A percentile compares a stretch with the other conserved stretches of the same genome.
phyloP scores from a whole-genome alignment of 2,329 filamentous ascomycete species.

The Colletotrichum sp. region DNA sequence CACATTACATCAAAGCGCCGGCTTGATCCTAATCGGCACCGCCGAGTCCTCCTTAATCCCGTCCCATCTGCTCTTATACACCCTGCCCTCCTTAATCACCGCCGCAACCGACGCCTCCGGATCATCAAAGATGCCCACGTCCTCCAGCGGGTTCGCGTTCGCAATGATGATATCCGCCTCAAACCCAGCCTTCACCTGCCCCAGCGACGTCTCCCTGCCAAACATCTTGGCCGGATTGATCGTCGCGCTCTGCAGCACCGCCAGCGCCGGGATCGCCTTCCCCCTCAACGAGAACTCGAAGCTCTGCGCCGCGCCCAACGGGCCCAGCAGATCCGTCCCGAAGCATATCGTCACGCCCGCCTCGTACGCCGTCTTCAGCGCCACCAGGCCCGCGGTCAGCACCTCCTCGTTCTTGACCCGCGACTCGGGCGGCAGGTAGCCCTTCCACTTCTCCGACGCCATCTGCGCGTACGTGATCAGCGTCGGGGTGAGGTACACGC shows the following conservation, averaged over 20 bases:
- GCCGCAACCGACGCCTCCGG: slow-evolving; percentile 50
- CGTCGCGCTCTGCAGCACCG: slow-evolving; percentile 35
- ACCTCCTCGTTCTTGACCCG: slow-evolving; percentile 56
- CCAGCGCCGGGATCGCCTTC: slow-evolving; percentile 24
- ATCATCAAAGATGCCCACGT: slow-evolving; percentile 55
- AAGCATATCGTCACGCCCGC: slow-evolving; percentile 62
- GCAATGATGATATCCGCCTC: slow-evolving; percentile 59
- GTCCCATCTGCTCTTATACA: slow-evolving; percentile 33
- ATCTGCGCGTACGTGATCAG: slow-evolving; percentile 57
- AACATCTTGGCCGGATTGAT: slow-evolving; percentile 57
- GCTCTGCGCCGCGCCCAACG: slow-evolving; percentile 34
- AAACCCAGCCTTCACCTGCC: slow-evolving; percentile 55
- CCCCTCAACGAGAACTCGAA: slow-evolving; percentile 35
- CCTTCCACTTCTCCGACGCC: slow-evolving; percentile 46
- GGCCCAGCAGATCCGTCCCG: slow-evolving; percentile 46
- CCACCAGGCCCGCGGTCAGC: slow-evolving; percentile 48
- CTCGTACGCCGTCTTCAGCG: slow-evolving; percentile 52
- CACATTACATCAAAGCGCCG: not conserved
- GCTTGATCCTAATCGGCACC: slow-evolving; percentile 10
- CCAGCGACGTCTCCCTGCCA: slow-evolving; percentile 48
- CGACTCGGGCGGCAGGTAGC: slow-evolving; percentile 49
- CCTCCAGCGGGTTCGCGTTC: slow-evolving; percentile 57
- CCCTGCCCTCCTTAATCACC: slow-evolving; percentile 60
- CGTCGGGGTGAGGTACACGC: slow-evolving; percentile 58
- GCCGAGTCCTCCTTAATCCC: slow-evolving; percentile 22